phyloP scores from a whole-genome alignment of 441 rosid species.

The Flueggea neowawraea region DNA sequence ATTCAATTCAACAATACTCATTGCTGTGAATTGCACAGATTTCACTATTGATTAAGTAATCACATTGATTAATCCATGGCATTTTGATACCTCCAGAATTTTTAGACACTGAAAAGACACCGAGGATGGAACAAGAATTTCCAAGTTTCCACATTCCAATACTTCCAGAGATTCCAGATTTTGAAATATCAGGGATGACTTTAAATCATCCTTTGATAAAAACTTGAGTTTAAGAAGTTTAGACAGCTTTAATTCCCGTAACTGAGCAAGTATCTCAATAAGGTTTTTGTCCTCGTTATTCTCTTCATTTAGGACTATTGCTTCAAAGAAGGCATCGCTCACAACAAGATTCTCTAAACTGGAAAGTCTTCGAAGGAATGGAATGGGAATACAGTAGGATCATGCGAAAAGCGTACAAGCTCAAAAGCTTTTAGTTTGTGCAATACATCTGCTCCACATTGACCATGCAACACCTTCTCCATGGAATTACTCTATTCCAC shows the following conservation, averaged over 20 bases:
- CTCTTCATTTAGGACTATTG: background rate
- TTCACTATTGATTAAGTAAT: constrained; percentile 13
- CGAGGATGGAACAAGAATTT: constrained; percentile 1
- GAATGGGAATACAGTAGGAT: background rate
- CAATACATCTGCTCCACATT: background rate
- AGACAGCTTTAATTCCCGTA: constrained; percentile 10
- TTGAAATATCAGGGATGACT: constrained; percentile 7
- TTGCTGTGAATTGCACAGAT: constrained; percentile 1
- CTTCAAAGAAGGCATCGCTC: background rate
- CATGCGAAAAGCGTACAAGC: background rate
- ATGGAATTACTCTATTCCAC: constrained; percentile 7
- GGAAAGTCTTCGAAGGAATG: background rate
- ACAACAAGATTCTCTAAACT: background rate
- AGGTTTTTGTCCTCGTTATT: background rate
- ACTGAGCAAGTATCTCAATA: background rate
- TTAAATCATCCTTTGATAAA: constrained; percentile 13
- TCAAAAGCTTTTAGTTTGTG: background rate
- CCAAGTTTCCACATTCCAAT: constrained; percentile 2
- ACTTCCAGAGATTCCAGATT: constrained; percentile 9
- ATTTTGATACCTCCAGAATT: background rate
- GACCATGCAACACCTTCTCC: background rate
- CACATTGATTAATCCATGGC: constrained; percentile 3
- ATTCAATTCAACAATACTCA: constrained; percentile 3
- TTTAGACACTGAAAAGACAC: constrained; percentile 11
- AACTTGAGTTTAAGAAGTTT: constrained; percentile 8